phyloP scores from a whole-genome alignment of 2,329 filamentous ascomycete species.

The Cercospora zeina region DNA sequence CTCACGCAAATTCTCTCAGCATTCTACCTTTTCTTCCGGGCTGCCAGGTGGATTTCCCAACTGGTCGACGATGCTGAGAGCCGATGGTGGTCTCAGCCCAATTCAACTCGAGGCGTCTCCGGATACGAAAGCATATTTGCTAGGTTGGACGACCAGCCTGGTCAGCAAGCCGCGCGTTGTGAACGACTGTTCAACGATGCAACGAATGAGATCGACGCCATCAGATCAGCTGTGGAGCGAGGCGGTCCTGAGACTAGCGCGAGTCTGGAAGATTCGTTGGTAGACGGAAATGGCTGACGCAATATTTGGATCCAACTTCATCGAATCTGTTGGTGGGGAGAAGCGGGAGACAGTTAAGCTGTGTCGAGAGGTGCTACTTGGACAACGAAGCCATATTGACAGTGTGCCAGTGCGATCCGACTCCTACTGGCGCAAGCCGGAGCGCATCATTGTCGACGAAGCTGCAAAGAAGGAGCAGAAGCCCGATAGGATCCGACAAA shows the following conservation, averaged over 20 bases:
- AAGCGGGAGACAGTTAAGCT: not conserved
- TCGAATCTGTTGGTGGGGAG: not conserved
- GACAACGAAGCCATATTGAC: not conserved
- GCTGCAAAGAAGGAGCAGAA: not conserved
- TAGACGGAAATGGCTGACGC: not conserved
- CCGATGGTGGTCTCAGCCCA: not conserved
- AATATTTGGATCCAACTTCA: not conserved
- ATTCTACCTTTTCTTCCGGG: not conserved
- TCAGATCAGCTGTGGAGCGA: not conserved
- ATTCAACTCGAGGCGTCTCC: not conserved
- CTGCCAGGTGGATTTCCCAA: not conserved
- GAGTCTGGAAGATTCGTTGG: not conserved
- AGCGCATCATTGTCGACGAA: not conserved
- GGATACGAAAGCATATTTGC: not conserved
- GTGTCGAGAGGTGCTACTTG: not conserved
- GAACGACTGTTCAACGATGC: not conserved
- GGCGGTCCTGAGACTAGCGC: not conserved
- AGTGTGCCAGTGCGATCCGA: not conserved
- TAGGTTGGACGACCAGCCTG: not conserved
- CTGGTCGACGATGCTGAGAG: not conserved
- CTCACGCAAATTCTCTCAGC: not conserved
- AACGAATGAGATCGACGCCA: not conserved
- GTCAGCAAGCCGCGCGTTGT: not conserved
- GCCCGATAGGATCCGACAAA: not conserved
- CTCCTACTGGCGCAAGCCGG: not conserved